These are phyloP conservation scores for Tilletia caries DNA, from an alignment of 1,284 basidiomycete species.

Conservation along the genomic window DNA sequence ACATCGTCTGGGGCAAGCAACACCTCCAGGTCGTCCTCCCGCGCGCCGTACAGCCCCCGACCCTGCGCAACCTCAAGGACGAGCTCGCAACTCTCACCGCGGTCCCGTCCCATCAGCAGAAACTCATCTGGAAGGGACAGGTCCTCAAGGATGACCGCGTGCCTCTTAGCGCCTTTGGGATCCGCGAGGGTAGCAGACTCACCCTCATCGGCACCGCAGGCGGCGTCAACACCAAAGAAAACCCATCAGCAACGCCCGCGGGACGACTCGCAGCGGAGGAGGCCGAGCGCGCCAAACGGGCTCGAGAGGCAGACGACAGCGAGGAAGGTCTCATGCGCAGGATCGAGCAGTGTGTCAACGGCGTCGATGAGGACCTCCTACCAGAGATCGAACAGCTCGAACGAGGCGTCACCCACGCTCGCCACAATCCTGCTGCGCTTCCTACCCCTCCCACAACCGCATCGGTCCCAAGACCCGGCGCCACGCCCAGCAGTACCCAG, in stretches of 20 bases:
- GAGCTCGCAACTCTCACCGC: conserved; percentile 40
- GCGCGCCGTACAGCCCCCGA: conserved; percentile 20
- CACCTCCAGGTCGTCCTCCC: conserved; percentile 6
- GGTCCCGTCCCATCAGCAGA: conserved; percentile 38
- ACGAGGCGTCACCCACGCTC: conserved; percentile 17
- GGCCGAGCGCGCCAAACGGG: conserved; percentile 2
- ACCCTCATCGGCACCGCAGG: conserved; percentile 36
- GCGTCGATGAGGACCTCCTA: conserved; percentile 30
- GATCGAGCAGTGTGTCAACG: conserved; percentile 34
- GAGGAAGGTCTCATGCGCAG: conserved; percentile 34
- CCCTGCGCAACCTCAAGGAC: conserved; percentile 41
- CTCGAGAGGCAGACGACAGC: conserved; percentile 20
- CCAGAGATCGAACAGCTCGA: conserved; percentile 44
- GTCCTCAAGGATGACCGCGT: conserved; percentile 46
- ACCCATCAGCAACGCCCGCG: neutral
- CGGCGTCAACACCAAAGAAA: conserved; percentile 23
- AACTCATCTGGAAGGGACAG: conserved; percentile 41
- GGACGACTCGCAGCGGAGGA: conserved; percentile 4
- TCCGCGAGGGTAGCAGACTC: conserved; percentile 41
- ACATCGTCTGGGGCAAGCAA: conserved; percentile 14
- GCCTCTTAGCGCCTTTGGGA: conserved; percentile 35
- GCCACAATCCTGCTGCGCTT: neutral
- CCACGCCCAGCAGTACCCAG: neutral
- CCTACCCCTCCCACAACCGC: neutral
- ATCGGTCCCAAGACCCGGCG: conserved; percentile 8